phyloP scores from a whole-genome alignment of 768 basidiomycete genomes.

The Termitomyces sp. region DNA sequence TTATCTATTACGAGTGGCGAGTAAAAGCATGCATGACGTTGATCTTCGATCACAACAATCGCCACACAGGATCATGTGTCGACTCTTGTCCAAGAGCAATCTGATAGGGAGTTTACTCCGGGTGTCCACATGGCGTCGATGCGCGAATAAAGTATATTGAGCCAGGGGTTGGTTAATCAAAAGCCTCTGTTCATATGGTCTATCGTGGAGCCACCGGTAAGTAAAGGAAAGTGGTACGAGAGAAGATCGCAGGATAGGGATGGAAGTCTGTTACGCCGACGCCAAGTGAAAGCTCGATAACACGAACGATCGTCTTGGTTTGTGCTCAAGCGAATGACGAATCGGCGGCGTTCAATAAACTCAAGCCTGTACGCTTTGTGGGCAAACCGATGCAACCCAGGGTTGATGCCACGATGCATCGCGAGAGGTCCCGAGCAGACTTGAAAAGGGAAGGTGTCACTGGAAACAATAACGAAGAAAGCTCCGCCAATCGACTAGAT shows the following conservation, averaged over 20 bases:
- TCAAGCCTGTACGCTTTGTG: not conserved
- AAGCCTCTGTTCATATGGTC: not conserved
- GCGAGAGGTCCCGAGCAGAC: not conserved
- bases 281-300: not conserved
- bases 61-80: not conserved
- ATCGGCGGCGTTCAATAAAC: not conserved
- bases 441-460: not conserved
- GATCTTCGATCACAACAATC: not conserved
- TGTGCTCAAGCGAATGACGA: not conserved
- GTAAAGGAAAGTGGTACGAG: constrained; percentile 6
- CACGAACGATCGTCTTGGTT: not conserved
- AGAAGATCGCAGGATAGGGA: not conserved
- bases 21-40: not conserved
- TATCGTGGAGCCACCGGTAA: not conserved
- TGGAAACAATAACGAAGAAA: not conserved
- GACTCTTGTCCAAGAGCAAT: not conserved
- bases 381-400: not conserved
- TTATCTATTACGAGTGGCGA: not conserved
- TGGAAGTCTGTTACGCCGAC: not conserved
- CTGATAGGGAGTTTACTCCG: not conserved
- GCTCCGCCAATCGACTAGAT: not conserved
- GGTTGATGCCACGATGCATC: not conserved
- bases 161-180: not conserved
- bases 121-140: constrained; percentile 1
- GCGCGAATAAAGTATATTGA: not conserved